These are phyloP conservation scores for Physcomitrellopsis africana DNA, from an alignment of 225 moss, liverwort and hornwort species.

Conservation along the genomic window DNA sequence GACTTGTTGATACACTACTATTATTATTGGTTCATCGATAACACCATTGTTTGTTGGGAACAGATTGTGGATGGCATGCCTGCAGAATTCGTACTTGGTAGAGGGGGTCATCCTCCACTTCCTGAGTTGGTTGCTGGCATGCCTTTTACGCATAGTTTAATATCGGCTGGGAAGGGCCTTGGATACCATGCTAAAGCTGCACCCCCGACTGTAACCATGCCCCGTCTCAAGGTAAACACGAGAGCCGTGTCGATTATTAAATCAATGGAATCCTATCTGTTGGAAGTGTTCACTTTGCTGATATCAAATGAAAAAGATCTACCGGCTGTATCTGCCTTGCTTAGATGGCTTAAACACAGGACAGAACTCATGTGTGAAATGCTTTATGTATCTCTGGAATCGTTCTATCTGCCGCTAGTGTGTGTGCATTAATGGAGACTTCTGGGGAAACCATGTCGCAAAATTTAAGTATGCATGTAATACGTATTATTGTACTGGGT, in stretches of 20 bases:
- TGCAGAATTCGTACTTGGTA: slow-evolving; percentile 82
- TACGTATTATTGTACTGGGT: background rate
- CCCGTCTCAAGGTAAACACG: slow-evolving; percentile 76
- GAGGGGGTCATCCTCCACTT: slow-evolving; percentile 51
- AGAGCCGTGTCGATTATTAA: slow-evolving; percentile 1
- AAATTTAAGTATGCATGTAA: slow-evolving; percentile 13
- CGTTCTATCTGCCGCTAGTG: background rate
- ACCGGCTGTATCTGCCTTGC: background rate
- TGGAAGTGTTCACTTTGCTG: slow-evolving; percentile 5
- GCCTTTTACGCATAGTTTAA: slow-evolving; percentile 68
- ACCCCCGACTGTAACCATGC: slow-evolving; percentile 95
- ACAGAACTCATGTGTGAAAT: slow-evolving; percentile 1
- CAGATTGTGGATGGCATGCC: slow-evolving; percentile 91
- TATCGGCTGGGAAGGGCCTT: slow-evolving; percentile 60
- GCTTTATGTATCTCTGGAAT: slow-evolving; percentile 10
- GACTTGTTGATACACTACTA: background rate
- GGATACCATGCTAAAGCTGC: slow-evolving; percentile 88
- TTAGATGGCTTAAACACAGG: slow-evolving; percentile 1
- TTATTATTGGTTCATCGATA: too few relatives aligned
- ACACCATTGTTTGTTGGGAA: slow-evolving; percentile 24
- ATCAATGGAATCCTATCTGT: slow-evolving; percentile 12
- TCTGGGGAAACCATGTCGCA: slow-evolving; percentile 11
- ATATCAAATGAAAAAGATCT: background rate
- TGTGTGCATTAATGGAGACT: slow-evolving; percentile 10
- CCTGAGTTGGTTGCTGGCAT: slow-evolving; percentile 60